Percentiles rank a stretch among this genome's conserved stretches.
phyloP scores from a whole-genome alignment of 2,329 filamentous ascomycete genomes.

The Dothiorella sarmentorum region DNA sequence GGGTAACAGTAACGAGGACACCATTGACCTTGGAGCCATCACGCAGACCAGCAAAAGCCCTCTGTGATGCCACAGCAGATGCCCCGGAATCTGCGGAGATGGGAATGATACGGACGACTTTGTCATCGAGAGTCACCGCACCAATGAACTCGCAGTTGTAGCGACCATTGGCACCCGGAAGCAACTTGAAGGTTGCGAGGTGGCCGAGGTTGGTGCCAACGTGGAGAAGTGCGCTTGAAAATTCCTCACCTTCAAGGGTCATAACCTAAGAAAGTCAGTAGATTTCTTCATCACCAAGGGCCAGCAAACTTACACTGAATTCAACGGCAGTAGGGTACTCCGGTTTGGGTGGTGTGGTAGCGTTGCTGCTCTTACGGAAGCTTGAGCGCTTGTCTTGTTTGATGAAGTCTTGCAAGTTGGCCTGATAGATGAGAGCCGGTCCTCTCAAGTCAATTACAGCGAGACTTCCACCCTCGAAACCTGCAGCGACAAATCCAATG shows the following conservation, averaged over 20 bases:
- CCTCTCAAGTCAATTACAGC: constrained; percentile 85
- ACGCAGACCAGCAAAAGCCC: constrained; percentile 71
- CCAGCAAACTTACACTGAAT: constrained; percentile 60
- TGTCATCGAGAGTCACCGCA: constrained; percentile 60
- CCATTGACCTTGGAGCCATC: constrained; percentile 75
- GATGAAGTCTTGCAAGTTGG: constrained; percentile 67
- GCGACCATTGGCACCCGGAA: constrained; percentile 65
- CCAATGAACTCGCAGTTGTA: constrained; percentile 75
- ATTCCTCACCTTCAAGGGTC: constrained; percentile 88
- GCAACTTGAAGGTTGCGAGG: constrained; percentile 82
- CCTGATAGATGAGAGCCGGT: constrained; percentile 76
- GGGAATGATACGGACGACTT: constrained; percentile 71
- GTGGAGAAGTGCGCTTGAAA: constrained; percentile 90
- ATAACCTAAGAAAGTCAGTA: constrained; percentile 50
- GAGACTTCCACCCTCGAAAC: constrained; percentile 77
- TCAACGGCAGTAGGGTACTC: constrained; percentile 82
- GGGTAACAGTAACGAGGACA: constrained; percentile 72
- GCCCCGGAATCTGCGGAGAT: constrained; percentile 75
- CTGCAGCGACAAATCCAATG: constrained; percentile 85
- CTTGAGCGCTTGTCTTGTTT: constrained; percentile 75
- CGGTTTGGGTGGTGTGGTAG: constrained; percentile 43
- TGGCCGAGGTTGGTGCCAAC: constrained; percentile 84
- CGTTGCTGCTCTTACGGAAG: constrained; percentile 56
- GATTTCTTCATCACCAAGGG: background rate
- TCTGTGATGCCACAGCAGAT: constrained; percentile 70